phyloP scores from a whole-genome alignment of 805 yeast species.

The Lachancea lanzarotensis region DNA sequence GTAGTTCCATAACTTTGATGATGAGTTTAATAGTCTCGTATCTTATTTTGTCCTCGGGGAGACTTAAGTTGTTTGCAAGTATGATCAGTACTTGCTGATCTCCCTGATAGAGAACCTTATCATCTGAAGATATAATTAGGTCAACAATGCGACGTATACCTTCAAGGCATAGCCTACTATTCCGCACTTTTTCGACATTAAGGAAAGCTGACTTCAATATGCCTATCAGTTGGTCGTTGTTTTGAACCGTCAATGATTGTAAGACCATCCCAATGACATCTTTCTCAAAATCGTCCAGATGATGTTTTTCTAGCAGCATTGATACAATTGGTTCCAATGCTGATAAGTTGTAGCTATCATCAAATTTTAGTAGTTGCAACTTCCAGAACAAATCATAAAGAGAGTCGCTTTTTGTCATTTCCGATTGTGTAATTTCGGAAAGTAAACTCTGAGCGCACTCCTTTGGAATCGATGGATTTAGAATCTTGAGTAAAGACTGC shows the following conservation, averaged over 20 bases:
- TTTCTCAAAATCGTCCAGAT: constrained; percentile 27
- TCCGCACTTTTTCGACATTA: constrained; percentile 24
- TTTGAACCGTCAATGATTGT: constrained; percentile 28
- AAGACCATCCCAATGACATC: constrained; percentile 41
- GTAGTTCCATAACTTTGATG: constrained; percentile 23
- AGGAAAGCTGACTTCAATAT: constrained; percentile 18
- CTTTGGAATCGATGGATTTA: constrained; percentile 27
- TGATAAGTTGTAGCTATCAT: constrained; percentile 26
- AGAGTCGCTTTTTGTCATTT: constrained; percentile 3
- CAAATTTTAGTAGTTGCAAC: constrained; percentile 36
- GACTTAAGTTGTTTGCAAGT: constrained; percentile 36
- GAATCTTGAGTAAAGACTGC: constrained; percentile 29
- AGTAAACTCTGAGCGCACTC: constrained; percentile 15
- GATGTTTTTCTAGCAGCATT: constrained; percentile 5
- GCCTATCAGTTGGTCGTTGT: constrained; percentile 8
- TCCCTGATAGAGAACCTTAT: neutral
- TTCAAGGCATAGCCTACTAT: constrained; percentile 36
- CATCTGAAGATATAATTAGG: neutral
- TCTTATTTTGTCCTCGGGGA: constrained; percentile 48
- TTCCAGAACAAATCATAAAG: constrained; percentile 49
- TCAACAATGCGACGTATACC: constrained; percentile 29
- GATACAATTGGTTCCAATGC: constrained; percentile 6
- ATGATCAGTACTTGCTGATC: neutral
- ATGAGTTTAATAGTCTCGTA: constrained; percentile 46
- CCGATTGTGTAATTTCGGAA: neutral